Evolutionary conservation across 495 filamentous ascomycete genomes (phyloP).

Genomic region (Podospora comata): DNA sequence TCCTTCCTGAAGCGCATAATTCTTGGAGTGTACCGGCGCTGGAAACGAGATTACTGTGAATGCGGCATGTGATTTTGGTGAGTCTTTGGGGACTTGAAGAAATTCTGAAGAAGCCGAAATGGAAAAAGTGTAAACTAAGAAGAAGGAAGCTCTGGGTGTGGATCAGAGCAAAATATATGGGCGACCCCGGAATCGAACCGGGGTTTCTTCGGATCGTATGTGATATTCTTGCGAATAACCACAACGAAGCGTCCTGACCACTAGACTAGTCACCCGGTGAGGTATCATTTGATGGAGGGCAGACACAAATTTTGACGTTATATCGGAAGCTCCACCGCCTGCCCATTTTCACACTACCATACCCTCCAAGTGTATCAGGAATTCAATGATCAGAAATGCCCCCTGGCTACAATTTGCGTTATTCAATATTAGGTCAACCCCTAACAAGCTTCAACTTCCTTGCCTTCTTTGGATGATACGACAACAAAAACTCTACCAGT

Average conservation of each 20-base stretch:
- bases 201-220: slow-evolving; percentile 24
- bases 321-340: neutral
- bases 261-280: slow-evolving; percentile 7
- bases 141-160: neutral
- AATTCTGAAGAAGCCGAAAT: neutral
- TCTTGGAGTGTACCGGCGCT: neutral
- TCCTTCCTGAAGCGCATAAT: neutral
- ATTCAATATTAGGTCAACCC: neutral
- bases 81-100: neutral
- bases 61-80: neutral
- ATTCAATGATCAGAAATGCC: no score
- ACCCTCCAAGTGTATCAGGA: no score
- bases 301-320: neutral
- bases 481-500: neutral
- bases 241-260: slow-evolving; percentile 8
- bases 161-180: slow-evolving; percentile 4
- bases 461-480: neutral
- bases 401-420: neutral
- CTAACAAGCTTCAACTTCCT: slow-evolving; percentile 3
- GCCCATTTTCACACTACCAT: no score
- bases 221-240: neutral
- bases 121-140: neutral
- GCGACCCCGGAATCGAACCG: slow-evolving; percentile 28
- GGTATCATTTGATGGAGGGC: neutral
- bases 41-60: neutral